These are phyloP conservation scores for Psilocybe tampanensis DNA, from an alignment of 768 basidiomycete species.

Conservation along the genomic window DNA sequence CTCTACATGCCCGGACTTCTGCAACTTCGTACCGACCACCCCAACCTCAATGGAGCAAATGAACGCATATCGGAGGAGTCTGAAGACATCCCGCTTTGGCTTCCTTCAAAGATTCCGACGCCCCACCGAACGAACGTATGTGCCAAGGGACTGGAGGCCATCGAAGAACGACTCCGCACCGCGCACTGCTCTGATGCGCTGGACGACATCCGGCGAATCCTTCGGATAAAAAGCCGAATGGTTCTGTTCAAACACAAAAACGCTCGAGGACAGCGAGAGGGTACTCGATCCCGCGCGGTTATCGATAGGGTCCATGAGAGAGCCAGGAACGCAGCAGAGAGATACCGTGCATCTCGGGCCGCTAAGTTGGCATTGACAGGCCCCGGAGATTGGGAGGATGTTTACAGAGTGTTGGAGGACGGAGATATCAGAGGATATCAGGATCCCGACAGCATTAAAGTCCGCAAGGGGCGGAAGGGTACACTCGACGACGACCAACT, in stretches of 20 bases:
- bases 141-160: neutral
- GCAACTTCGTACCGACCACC: constrained; percentile 3
- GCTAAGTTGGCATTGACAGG: constrained; percentile 14
- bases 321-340: neutral
- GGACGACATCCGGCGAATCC: neutral
- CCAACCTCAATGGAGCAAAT: neutral
- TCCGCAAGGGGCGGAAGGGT: constrained; percentile 11
- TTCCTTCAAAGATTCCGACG: constrained; percentile 8
- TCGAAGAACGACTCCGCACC: constrained; percentile 9
- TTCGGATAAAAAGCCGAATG: constrained; percentile 12
- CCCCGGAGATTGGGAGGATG: constrained; percentile 14
- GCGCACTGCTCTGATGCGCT: constrained; percentile 13
- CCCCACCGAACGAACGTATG: neutral
- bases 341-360: constrained; percentile 8
- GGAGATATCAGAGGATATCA: constrained; percentile 16
- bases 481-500: constrained; percentile 20
- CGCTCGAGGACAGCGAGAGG: constrained; percentile 2
- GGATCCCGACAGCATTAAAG: constrained; percentile 6
- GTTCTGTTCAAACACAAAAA: constrained; percentile 9
- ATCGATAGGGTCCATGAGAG: constrained; percentile 12
- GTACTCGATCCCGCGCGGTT: neutral
- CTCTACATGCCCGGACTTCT: constrained; percentile 17
- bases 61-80: neutral
- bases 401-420: constrained; percentile 2
- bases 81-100: constrained; percentile 6